Percentiles rank a stretch among this genome's conserved stretches.
phyloP scores from a whole-genome alignment of 2,329 filamentous ascomycete species.

The Amphichorda felina region DNA sequence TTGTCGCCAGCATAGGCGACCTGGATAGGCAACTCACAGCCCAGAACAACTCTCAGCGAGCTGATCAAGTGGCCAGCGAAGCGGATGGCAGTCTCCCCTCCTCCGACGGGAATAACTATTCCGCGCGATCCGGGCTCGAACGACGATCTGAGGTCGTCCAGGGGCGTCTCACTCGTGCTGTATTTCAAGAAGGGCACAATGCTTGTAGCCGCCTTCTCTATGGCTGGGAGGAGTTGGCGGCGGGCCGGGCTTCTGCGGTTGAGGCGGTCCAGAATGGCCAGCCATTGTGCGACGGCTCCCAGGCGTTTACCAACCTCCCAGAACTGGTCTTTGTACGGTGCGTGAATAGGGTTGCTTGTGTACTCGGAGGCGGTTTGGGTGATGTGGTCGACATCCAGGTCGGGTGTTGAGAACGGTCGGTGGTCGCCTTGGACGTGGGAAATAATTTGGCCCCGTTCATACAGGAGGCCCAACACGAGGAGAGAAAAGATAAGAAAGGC shows the following conservation, averaged over 20 bases:
- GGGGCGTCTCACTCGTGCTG: not conserved
- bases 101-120: constrained; percentile 22
- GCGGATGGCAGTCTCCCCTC: constrained; percentile 14
- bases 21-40: constrained; percentile 19
- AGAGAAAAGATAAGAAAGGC: no score
- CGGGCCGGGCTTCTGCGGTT: not conserved
- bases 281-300: constrained; percentile 10
- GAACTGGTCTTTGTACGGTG: constrained; percentile 18
- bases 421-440: no score
- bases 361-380: not conserved
- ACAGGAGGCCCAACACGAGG: no score
- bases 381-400: no score
- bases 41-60: constrained; percentile 16
- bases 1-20: constrained; percentile 22
- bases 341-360: constrained; percentile 9
- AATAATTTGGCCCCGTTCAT: no score
- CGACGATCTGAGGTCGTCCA: constrained; percentile 6
- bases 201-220: not conserved
- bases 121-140: constrained; percentile 12
- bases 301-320: constrained; percentile 18
- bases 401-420: no score
- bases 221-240: not conserved
- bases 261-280: not conserved
- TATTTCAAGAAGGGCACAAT: not conserved
- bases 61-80: constrained; percentile 22